phyloP scores from a whole-genome alignment of 2,329 filamentous ascomycete species.

The Cladosporium sp. region DNA sequence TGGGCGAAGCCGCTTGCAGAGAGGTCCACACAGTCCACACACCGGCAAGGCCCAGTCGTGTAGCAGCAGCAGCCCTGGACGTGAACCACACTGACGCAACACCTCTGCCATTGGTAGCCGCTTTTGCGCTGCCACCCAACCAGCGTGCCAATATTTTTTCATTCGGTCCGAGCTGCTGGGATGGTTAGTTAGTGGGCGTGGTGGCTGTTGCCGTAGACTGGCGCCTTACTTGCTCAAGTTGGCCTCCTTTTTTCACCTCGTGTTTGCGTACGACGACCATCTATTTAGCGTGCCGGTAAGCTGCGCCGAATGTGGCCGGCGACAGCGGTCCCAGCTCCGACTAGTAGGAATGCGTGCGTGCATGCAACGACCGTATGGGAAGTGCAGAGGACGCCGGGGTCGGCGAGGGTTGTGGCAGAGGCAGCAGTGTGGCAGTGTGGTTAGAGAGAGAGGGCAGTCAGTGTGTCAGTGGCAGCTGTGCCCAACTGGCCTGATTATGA shows the following conservation, averaged over 20 bases:
- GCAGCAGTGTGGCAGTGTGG: not conserved
- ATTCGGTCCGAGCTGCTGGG: conserved; percentile 20
- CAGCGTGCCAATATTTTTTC: not conserved
- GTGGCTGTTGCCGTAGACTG: not conserved
- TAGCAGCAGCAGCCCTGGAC: no score
- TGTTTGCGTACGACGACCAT: conserved; percentile 12
- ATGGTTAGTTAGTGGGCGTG: not conserved
- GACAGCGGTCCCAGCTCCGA: conserved; percentile 16
- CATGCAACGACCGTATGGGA: conserved; percentile 4
- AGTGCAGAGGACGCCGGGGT: conserved; percentile 1
- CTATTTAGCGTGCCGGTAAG: conserved; percentile 16
- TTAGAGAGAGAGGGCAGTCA: not conserved
- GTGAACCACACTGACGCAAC: conserved; percentile 3
- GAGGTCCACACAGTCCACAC: not conserved
- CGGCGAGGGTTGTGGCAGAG: not conserved
- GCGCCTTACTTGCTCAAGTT: not conserved
- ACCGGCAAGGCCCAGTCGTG: not conserved
- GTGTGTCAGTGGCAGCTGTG: not conserved
- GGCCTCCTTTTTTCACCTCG: conserved; percentile 1
- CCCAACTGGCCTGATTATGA: not conserved
- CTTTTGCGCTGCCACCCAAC: not conserved
- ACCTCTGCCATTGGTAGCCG: conserved; percentile 14
- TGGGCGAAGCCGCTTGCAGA: not conserved
- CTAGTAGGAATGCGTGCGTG: conserved; percentile 11
- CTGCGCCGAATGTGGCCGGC: not conserved